phyloP scores from a whole-genome alignment of 2,329 filamentous ascomycete genomes.

The Neurospora sp. region DNA sequence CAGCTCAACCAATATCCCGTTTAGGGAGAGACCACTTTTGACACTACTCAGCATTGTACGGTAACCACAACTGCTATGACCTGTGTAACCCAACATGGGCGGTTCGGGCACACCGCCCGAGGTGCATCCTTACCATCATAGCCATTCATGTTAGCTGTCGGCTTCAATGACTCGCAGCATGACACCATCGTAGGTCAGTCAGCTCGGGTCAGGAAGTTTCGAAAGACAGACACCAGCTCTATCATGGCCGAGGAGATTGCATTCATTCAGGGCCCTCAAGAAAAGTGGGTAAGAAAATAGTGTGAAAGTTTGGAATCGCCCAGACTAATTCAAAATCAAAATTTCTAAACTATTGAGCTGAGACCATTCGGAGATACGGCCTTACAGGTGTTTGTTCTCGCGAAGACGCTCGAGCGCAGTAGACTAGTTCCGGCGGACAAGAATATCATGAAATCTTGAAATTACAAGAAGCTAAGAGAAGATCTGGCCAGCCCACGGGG shows the following conservation, averaged over 20 bases:
- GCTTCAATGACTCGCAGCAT: background rate
- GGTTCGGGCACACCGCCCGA: background rate
- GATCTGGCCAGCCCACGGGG: background rate
- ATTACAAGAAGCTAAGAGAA: background rate
- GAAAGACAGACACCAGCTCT: background rate
- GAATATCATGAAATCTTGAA: background rate
- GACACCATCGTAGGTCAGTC: background rate
- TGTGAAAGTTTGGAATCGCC: background rate
- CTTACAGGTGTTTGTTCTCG: background rate
- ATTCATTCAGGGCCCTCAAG: background rate
- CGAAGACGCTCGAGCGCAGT: background rate
- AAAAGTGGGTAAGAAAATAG: background rate
- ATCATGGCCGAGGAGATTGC: background rate
- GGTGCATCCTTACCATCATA: background rate
- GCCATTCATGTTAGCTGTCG: background rate
- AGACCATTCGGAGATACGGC: background rate
- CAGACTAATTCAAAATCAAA: background rate
- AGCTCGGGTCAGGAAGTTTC: background rate
- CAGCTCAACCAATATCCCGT: background rate
- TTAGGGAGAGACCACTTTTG: background rate
- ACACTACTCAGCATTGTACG: background rate
- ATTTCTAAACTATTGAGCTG: background rate
- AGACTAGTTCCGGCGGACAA: background rate
- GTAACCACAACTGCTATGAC: background rate
- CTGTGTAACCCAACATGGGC: background rate